Evolutionary conservation across 371 early-diverging fungal genomes (phyloP), one percentile per base, ranked within the genome.

Genomic region (Lichtheimia ornata): DNA sequence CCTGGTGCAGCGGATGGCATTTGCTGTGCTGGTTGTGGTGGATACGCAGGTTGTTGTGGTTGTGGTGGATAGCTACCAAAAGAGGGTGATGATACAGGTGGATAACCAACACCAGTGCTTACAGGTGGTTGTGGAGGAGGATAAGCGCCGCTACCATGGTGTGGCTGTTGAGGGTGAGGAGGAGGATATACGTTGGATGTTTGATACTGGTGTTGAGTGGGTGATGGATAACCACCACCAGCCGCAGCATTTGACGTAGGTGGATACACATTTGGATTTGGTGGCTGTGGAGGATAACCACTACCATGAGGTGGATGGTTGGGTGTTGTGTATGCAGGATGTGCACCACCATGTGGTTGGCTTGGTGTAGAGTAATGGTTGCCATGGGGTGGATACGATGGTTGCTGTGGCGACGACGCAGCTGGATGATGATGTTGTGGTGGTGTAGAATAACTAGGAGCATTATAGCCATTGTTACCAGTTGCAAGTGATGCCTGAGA

Each of bases 261-360:
- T 47, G 47, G 47, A 6, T n/a, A 47, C 5, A 22, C 18, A 47
- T 47, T 18, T 47, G 18, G 18, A 47, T n/a, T 22, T 13, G n/a
- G 47, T 22, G 47, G n/a, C 17, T 47, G 47, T 11, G 47, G 47
- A n/a, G n/a, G 47, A 47, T 47, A 47, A 47, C n/a, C 47, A 22
- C 47, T 22, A 47, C 47, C 47, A 22, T 47, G 22, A 47, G 47
- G 11, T 17, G 47, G 47, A 17, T 22, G n/a, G 11, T 9, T 47
- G 5, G 35, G 11, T 35, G 35, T 35, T 35, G 18, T 47, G 17
- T 47, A 47, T 47, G 47, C 47, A 47, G 47, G 47, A 47, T 47
- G 22, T 47, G 47, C 18, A 47, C 18, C 47, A 47, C 47, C 22
- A 18, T 47, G 47, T 47, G 47, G 47, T 1, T 18, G 47, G 17